A percentile compares a stretch with the other conserved stretches of the same genome.
Conservation (phyloP, 805 yeast genomes). For the Yamadazyma paraphyllophila region DNA sequence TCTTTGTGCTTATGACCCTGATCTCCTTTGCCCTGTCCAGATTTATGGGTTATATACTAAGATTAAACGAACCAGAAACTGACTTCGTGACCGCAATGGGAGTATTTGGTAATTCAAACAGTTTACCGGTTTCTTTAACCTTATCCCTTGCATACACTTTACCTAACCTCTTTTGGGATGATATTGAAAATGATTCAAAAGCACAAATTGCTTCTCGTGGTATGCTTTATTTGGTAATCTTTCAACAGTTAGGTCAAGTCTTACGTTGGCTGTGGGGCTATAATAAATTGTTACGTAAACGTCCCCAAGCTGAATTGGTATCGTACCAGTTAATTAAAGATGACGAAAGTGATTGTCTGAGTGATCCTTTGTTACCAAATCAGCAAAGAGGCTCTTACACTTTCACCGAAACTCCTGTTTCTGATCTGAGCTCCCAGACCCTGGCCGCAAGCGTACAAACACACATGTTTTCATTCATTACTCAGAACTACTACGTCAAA, state of each 20-base stretch:
- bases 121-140: conserved; percentile 88
- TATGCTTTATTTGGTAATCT: conserved; percentile 66
- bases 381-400: neutral
- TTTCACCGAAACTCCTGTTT: neutral
- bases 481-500: neutral
- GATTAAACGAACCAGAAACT: conserved; percentile 68
- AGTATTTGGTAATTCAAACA: conserved; percentile 93
- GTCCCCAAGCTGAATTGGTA: conserved; percentile 37
- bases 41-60: conserved; percentile 49
- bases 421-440: conserved; percentile 2
- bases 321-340: conserved; percentile 12
- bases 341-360: conserved; percentile 9
- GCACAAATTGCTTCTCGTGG: conserved; percentile 79
- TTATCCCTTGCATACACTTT: conserved; percentile 73
- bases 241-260: conserved; percentile 82
- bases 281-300: conserved; percentile 60
- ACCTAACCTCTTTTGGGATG: conserved; percentile 76
- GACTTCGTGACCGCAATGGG: conserved; percentile 97
- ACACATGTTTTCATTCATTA: neutral
- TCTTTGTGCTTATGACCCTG: conserved; percentile 78
- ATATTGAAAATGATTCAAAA: conserved; percentile 59
- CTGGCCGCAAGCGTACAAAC: neutral
- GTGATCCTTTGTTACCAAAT: neutral
- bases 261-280: conserved; percentile 88
- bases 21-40: conserved; percentile 67